Conservation (phyloP, 305 asterid species). For the Striga hermonthica region DNA sequence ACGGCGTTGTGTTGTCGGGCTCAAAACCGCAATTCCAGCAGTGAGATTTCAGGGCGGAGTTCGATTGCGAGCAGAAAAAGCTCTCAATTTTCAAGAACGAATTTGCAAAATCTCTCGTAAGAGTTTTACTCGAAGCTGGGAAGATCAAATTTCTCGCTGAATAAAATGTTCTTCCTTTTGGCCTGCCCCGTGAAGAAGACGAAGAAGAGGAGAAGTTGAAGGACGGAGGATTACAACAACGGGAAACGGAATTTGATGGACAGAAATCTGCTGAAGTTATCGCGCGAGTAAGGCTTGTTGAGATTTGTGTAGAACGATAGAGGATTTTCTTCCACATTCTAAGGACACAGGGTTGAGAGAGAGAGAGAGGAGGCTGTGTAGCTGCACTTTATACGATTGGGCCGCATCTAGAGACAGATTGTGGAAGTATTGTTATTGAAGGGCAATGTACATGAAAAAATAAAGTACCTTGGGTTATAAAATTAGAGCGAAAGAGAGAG, state of each 20-base stretch:
- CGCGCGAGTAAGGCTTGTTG: slow-evolving; percentile 33
- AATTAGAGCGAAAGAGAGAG: too few species aligned
- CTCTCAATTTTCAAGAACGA: slow-evolving; percentile 14
- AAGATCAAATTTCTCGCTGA: slow-evolving; percentile 30
- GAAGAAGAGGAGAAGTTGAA: slow-evolving; percentile 26
- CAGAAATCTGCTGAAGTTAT: slow-evolving; percentile 19
- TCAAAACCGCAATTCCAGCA: slow-evolving; percentile 82
- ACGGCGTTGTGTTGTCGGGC: slow-evolving; percentile 42
- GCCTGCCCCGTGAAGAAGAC: slow-evolving; percentile 23
- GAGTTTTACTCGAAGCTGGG: slow-evolving; percentile 26
- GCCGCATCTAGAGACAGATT: slow-evolving; percentile 18
- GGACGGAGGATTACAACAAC: slow-evolving; percentile 16
- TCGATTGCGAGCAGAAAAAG: slow-evolving; percentile 45
- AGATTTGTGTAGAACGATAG: slow-evolving; percentile 25
- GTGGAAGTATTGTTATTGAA: slow-evolving; percentile 23
- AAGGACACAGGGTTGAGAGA: slow-evolving; percentile 6
- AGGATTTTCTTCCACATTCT: slow-evolving; percentile 62
- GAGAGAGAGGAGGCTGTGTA: background rate
- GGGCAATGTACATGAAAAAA: slow-evolving; percentile 10
- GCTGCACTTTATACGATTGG: slow-evolving; percentile 34
- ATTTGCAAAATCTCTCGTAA: slow-evolving; percentile 20
- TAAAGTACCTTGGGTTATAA: too few species aligned
- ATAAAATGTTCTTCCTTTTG: slow-evolving; percentile 26
- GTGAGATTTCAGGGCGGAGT: slow-evolving; percentile 29
- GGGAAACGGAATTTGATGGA: slow-evolving; percentile 30